Conservation (phyloP, 1,139 yeast species). For the Blastobotrys serpentis region DNA sequence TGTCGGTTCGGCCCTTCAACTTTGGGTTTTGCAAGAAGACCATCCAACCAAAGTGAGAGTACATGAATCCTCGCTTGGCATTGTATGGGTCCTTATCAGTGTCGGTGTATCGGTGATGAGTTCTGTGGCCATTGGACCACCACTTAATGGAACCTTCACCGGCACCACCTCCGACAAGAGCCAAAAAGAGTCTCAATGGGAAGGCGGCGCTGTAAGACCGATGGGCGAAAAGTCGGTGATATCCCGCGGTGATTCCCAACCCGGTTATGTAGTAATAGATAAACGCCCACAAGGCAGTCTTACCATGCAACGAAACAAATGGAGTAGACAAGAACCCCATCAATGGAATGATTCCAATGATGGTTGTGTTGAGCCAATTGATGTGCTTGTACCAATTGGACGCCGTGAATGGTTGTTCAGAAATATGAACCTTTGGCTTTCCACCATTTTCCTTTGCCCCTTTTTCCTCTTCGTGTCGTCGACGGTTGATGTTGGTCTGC, state of each 20-base stretch:
- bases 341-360: constrained; percentile 71
- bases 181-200: constrained; percentile 71
- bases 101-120: constrained; percentile 97
- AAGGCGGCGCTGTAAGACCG: constrained; percentile 74
- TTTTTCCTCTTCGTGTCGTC: constrained; percentile 31
- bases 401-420: constrained; percentile 88
- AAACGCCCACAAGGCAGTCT: constrained; percentile 62
- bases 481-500: constrained; percentile 37
- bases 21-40: constrained; percentile 89
- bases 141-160: constrained; percentile 97
- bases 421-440: constrained; percentile 58
- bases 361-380: constrained; percentile 88
- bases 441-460: background rate
- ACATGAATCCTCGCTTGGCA: constrained; percentile 95
- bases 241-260: constrained; percentile 92
- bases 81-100: constrained; percentile 96
- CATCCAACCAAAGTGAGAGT: constrained; percentile 98
- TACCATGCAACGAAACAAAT: constrained; percentile 55
- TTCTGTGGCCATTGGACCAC: constrained; percentile 98
- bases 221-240: constrained; percentile 87
- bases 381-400: constrained; percentile 82
- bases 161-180: constrained; percentile 90
- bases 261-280: constrained; percentile 72
- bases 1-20: constrained; percentile 92
- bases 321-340: constrained; percentile 58